Evolutionary conservation across 495 filamentous ascomycete genomes (phyloP), one percentile per base, ranked within the genome.

Genomic region (Chaetomidium leptoderma): DNA sequence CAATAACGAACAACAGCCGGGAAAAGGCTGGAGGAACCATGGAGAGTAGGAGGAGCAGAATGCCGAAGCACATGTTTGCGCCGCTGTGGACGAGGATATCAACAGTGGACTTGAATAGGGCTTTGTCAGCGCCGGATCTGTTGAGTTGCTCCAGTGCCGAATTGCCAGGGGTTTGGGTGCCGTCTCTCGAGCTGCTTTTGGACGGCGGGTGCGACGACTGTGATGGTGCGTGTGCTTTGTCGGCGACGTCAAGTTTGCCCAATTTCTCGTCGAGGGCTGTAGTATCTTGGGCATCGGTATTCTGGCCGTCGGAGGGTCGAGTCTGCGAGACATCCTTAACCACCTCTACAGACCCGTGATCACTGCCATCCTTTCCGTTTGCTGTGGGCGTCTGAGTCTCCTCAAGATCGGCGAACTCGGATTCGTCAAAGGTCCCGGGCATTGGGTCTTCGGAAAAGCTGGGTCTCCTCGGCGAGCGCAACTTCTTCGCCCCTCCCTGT

Each of bases 81-180:
- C 91, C 92, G 4, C 91, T 91, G 66, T 95, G 88, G 23, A 96
- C 82, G 64, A 97, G 97, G 45, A 86, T 74, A 69, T 97, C 91
- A 42, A 91, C 83, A 1, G 85, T 81, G 36, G 87, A 78, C 40
- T 76, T 79, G 68, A 90, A 88, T 8, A 83, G 73, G 10, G 77
- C 68, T 0, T 71, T 70, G 44, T 76, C 73, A n/a, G 67, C 54
- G 21, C 68, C 67, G 35, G 50, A 49, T 3, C 58, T 53, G 52
- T 69, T 57, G 37, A 66, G 55, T 16, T 58, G 62, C 19, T 60
- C 61, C 0, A 60, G 48, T 13, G 46, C 13, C 8, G 33, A 8
- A 40, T 10, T 43, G 32, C 35, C 17, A 14, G 50, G 47, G 1
- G 47, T 57, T 11, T 43, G 43, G 17, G 47, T 49, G 9, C 55